A percentile compares a stretch with the other conserved stretches of the same genome.
Evolutionary conservation across 768 basidiomycete species (phyloP).

Genomic region (Phanerodontia chrysosporium): DNA sequence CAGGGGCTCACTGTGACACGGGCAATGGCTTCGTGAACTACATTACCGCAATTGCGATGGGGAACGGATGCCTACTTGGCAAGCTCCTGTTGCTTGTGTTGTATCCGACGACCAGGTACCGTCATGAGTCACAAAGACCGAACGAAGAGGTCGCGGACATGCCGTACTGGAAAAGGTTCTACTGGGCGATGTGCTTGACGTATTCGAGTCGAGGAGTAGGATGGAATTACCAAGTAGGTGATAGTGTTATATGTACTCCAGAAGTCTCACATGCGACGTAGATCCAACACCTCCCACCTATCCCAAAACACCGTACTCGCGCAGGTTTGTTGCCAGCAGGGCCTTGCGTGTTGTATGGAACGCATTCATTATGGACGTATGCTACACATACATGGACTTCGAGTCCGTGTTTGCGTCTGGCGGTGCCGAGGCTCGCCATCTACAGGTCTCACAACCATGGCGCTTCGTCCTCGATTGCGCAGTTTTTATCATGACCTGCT

Average conservation of each 20-base stretch:
- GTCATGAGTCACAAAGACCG: background rate
- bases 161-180: slow-evolving; percentile 5
- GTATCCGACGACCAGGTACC: slow-evolving; percentile 9
- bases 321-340: slow-evolving; percentile 5
- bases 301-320: slow-evolving; percentile 8
- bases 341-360: slow-evolving; percentile 3
- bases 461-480: background rate
- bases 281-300: too few relatives aligned
- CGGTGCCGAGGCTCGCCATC: background rate
- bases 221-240: slow-evolving; percentile 16
- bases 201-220: slow-evolving; percentile 14
- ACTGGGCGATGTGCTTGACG: slow-evolving; percentile 8
- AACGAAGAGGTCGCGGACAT: background rate
- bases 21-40: background rate
- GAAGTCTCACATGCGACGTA: too few relatives aligned
- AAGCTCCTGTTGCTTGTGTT: background rate
- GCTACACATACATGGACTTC: slow-evolving; percentile 1
- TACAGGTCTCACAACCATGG: slow-evolving; percentile 3
- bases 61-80: background rate
- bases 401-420: background rate
- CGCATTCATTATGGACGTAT: slow-evolving; percentile 9
- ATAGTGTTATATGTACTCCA: background rate
- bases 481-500: slow-evolving; percentile 1
- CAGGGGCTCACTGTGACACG: background rate
- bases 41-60: background rate